Base-by-base conservation (phyloP, 2,329 filamentous ascomycete genomes). In the Penicillium sp. region DNA sequence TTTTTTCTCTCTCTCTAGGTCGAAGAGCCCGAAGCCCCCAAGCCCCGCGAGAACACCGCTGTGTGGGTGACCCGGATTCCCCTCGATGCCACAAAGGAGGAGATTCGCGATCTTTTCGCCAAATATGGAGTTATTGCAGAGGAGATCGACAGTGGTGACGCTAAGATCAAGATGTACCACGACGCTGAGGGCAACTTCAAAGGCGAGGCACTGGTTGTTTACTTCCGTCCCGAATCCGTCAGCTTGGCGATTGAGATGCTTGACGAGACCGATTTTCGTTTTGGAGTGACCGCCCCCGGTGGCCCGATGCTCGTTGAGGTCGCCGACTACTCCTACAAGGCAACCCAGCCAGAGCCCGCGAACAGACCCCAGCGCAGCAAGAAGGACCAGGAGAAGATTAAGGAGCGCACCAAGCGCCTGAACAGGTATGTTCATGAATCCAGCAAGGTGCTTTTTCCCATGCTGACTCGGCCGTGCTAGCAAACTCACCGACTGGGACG, bases 191-290 rank as follows among this genome's bases (percentile, higher is more conserved):
- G 92, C 18, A 83, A 85, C 14, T 96, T 96, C 81, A 97, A 97
- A 70, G 94, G 94, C 56, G 92, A 97, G 69, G 92, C 90, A 2
- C 81, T 99, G 31, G 80, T 99, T 50, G 90, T 97, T 34, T 99
- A 95, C 76, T 97, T 96, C 82, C 90, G 94, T 64, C 89, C 92
- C 0, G 92, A 96, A 69, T 95, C 90, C n/a, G 93, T 99, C 54
- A 79, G 88, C 40, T 88, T 79, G 48, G 75, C 80, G 1, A 74
- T 85, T 11, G 79, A 82, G 48, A 77, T 80, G 63, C 76, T 85
- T 14, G 77, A 79, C 42, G 75, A 79, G 50, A 76, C 82, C 4
- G 86, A 92, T 62, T 94, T 97, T 66, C 83, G 93, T 54, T 80
- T 89, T 55, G 73, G 88, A 65, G 62, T 80, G 70, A 76, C 77